Conservation (phyloP, 306 rosid genomes). For the Vigna hirtella region DNA sequence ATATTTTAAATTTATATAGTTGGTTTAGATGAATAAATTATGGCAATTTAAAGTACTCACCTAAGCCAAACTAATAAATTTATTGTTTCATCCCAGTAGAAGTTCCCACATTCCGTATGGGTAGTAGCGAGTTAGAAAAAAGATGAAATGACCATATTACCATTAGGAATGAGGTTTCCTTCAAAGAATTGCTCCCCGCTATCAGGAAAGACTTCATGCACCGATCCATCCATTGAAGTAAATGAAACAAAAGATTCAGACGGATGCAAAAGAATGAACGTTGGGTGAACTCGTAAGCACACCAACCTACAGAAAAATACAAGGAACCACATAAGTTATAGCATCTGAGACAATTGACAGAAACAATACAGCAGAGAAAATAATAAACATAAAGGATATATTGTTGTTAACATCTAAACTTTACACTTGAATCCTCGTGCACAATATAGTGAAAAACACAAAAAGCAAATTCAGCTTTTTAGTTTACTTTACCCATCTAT, state of each 20-base stretch:
- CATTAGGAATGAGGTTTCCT: conserved; percentile 77
- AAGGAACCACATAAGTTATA: conserved; percentile 24
- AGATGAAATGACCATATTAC: conserved; percentile 54
- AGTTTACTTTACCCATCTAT: neutral
- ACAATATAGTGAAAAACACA: neutral
- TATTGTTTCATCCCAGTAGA: conserved; percentile 7
- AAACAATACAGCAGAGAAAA: neutral
- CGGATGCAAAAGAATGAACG: conserved; percentile 79
- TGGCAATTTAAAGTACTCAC: too few species aligned
- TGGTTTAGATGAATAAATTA: neutral
- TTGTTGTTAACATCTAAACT: conserved; percentile 1
- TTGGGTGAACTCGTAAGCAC: conserved; percentile 91
- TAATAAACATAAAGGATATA: conserved; percentile 9
- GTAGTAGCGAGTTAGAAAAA: conserved; percentile 14
- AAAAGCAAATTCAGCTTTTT: conserved; percentile 36
- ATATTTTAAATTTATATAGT: too few species aligned
- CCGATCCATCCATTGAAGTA: conserved; percentile 77
- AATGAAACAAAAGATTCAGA: conserved; percentile 77
- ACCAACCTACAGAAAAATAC: conserved; percentile 68
- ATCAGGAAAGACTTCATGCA: conserved; percentile 82
- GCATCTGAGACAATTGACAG: conserved; percentile 10
- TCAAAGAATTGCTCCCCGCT: conserved; percentile 72
- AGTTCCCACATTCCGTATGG: conserved; percentile 25
- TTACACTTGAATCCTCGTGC: conserved; percentile 26
- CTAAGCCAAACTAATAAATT: too few species aligned